Evolutionary conservation across 129 eudicot genomes (phyloP), one percentile per base, ranked within the genome.

Genomic region (Silybum marianum): DNA sequence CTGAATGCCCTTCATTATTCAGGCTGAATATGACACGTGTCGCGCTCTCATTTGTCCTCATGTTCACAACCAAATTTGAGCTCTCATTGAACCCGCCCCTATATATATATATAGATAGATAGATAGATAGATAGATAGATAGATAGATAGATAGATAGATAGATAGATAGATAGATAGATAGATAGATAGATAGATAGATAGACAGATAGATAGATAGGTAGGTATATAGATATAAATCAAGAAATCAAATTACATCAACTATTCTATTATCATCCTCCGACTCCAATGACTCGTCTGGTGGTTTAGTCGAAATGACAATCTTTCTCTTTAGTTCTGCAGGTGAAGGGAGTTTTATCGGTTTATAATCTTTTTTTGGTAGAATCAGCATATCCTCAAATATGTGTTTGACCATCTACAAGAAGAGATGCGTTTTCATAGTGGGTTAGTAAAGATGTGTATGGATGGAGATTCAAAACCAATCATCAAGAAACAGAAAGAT

Each of bases 231-330:
- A 32, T 32, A 32, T 32, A 32, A 78, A 84, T 73, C 70, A 83
- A 67, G 70, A 72, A 60, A 79, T 40, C 73, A 62, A 69, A 9
- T 62, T 71, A 71, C 82, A 80, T 75, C 40, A n/a, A 76, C 67
- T 28, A 9, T 67, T 72, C 83, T 42, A n/a, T 69, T 77, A 78
- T 74, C 66, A 60, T 40, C 48, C 70, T 84, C 82, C 7, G 86
- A 38, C 39, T 88, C 91, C 66, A 85, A 26, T 6, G 84, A 80
- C 42, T 84, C 88, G 51, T 75, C 79, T 78, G 91, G 91, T 79
- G 85, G 94, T 81, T 88, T 90, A 19, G 94, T 90, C 40, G 94
- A 90, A 73, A 90, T 88, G 76, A 68, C 14, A 25, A 90, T 90
- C 84, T 46, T 87, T 75, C 70, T 78, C 85, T 87, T 90, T 71